phyloP scores from a whole-genome alignment of 2,329 filamentous ascomycete genomes.

The Aphanoascus verrucosus region DNA sequence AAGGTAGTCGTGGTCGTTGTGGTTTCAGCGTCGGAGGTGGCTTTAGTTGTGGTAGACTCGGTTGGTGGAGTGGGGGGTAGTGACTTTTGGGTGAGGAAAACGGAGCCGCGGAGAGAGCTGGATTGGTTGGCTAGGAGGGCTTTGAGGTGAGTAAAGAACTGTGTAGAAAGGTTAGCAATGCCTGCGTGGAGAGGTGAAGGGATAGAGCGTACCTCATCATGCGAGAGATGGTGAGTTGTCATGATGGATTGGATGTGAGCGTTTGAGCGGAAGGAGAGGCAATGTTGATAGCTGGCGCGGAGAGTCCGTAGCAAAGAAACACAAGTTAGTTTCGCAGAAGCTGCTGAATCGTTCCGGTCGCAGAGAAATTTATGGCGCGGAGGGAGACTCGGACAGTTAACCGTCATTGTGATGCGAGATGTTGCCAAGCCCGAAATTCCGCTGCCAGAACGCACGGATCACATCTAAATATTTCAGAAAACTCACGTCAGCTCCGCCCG shows the following conservation, averaged over 20 bases:
- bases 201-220: constrained; percentile 32
- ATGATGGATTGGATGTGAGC: constrained; percentile 9
- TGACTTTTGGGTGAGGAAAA: constrained; percentile 37
- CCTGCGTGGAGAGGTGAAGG: neutral
- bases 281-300: neutral
- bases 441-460: neutral
- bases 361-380: too few relatives aligned
- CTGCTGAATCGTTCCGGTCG: too few relatives aligned
- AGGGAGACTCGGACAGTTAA: too few relatives aligned
- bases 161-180: constrained; percentile 3
- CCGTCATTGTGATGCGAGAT: neutral
- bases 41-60: neutral
- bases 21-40: constrained; percentile 19
- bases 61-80: constrained; percentile 17
- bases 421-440: neutral
- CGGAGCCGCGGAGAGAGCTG: constrained; percentile 32
- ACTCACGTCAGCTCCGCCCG: neutral
- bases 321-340: neutral
- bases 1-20: constrained; percentile 48
- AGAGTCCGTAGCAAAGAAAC: neutral
- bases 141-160: constrained; percentile 37
- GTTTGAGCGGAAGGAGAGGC: neutral
- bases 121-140: constrained; percentile 33
- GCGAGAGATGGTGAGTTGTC: constrained; percentile 23
- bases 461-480: neutral